Evolutionary conservation across 164 flowering plant species (phyloP), one percentile per base, ranked within the genome.

Genomic region (Tinospora cordifolia): DNA sequence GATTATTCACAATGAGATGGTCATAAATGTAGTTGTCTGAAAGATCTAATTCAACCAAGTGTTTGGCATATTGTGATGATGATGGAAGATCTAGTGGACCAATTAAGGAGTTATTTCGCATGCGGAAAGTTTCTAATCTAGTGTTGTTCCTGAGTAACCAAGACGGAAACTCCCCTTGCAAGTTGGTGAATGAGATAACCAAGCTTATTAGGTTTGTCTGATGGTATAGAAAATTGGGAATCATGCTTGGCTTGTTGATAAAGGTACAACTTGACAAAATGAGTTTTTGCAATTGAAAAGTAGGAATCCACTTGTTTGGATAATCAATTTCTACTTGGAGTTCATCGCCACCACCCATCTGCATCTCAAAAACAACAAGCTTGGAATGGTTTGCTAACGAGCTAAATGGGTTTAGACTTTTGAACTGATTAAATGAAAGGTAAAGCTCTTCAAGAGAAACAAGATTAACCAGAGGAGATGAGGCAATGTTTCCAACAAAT

Each of bases 401-500:
- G 58, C 58, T 51, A 51, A 51, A 51, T 51, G 58, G 58, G 22
- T 1, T 11, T 14, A 51, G 17, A 51, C 58, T 51, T 14, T 51
- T 7, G 17, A 51, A 51, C 22, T n/a, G 58, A 51, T 51, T 51
- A 13, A 4, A 4, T 14, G 58, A 51, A n/a, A 51, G 58, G 58
- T 1, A 2, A 51, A 51, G 58, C 3, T 2, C 3, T 14, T 51
- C 58, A 17, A 51, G 22, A 11, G 58, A 51, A 15, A 5, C 19
- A 7, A 51, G 58, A 17, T 7, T 51, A 51, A 14, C 22, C 17
- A 51, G 17, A 17, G 58, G 58, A 51, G 58, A 17, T 1, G 58
- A 51, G 58, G 58, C 58, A 51, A 51, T 51, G 17, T 51, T 51
- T 51, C 58, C 58, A 51, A 51, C 58, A 51, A 51, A 51, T 51